Evolutionary conservation across 257 asterid species (phyloP).

Genomic region (Solanum peruvianum): DNA sequence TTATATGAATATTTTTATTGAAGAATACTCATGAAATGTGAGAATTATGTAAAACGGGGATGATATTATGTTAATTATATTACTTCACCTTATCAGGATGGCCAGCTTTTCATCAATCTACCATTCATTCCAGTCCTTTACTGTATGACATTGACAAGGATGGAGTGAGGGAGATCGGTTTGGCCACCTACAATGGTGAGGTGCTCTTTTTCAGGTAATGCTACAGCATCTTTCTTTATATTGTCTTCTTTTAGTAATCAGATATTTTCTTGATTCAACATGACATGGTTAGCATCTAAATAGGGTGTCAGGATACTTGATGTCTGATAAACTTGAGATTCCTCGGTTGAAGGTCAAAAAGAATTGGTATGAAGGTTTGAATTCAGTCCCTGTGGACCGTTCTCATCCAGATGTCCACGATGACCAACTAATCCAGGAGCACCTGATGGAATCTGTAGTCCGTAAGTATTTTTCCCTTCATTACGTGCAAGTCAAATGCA

Average conservation of each 20-base stretch:
- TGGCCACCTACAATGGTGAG: constrained; percentile 96
- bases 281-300: not conserved
- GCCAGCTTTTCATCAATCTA: constrained; percentile 99
- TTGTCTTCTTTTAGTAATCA: not conserved
- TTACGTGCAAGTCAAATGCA: not conserved
- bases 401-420: constrained; percentile 98
- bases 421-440: constrained; percentile 59
- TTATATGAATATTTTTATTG: not conserved
- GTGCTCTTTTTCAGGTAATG: constrained; percentile 90
- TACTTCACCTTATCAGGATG: constrained; percentile 49
- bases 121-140: constrained; percentile 92
- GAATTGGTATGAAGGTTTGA: constrained; percentile 90
- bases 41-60: not conserved
- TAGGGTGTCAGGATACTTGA: constrained; percentile 90
- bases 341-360: constrained; percentile 87
- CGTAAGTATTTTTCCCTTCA: constrained; percentile 27
- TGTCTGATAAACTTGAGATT: constrained; percentile 87
- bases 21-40: not conserved
- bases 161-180: constrained; percentile 89
- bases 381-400: constrained; percentile 78
- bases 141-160: constrained; percentile 93
- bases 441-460: constrained; percentile 31
- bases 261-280: not conserved
- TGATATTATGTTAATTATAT: not conserved
- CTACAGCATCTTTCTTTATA: not conserved